Evolutionary conservation across 768 basidiomycete genomes (phyloP).

Genomic region (Asterophora lycoperdoides): DNA sequence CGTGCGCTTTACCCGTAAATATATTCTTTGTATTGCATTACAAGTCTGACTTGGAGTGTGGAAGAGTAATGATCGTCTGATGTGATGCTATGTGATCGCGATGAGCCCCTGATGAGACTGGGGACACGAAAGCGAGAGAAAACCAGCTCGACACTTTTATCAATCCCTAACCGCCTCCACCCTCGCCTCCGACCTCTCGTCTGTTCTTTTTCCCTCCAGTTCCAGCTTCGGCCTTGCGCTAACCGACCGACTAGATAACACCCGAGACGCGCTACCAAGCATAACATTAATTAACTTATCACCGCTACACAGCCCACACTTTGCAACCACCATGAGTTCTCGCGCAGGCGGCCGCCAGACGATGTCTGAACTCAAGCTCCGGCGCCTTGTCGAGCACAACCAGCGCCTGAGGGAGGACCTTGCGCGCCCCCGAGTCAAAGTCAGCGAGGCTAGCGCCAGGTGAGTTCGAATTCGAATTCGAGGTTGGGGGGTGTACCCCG

Average conservation of each 20-base stretch:
- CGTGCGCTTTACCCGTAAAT: slow-evolving; percentile 5
- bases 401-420: slow-evolving; percentile 88
- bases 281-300: slow-evolving; percentile 7
- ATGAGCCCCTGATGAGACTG: not conserved
- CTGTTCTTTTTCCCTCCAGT: not conserved
- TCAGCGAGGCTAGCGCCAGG: slow-evolving; percentile 91
- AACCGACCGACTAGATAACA: not conserved
- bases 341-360: slow-evolving; percentile 70
- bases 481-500: no score
- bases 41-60: slow-evolving; percentile 2
- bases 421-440: slow-evolving; percentile 79
- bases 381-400: slow-evolving; percentile 92
- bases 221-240: no score
- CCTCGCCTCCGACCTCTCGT: not conserved
- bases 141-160: slow-evolving; percentile 11
- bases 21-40: slow-evolving; percentile 11
- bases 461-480: slow-evolving; percentile 34
- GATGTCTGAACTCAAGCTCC: slow-evolving; percentile 97
- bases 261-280: not conserved
- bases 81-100: not conserved
- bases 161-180: slow-evolving; percentile 4
- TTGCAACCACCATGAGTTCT: slow-evolving; percentile 44
- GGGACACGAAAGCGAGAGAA: slow-evolving; percentile 11
- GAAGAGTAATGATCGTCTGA: slow-evolving; percentile 15
- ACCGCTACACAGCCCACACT: not conserved